A percentile compares a stretch with the other conserved stretches of the same genome.
Evolutionary conservation across 2,329 filamentous ascomycete genomes (phyloP).

Genomic region (Hymenoscyphus fructigenus): DNA sequence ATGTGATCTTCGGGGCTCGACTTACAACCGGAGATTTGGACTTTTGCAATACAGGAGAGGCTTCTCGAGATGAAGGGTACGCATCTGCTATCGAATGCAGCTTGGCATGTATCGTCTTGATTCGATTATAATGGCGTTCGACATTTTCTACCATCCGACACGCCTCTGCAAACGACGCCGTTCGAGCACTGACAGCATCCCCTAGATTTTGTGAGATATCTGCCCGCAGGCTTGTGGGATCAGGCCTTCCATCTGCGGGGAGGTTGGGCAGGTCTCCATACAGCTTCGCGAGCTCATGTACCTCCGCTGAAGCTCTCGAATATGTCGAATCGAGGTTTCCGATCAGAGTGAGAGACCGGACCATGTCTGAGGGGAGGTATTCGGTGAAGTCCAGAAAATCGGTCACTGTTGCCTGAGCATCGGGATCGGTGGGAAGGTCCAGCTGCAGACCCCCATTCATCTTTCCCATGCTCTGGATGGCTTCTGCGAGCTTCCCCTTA

Average conservation of each 20-base stretch:
- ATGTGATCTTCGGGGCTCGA: conserved; percentile 48
- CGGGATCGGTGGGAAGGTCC: conserved; percentile 52
- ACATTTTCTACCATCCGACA: conserved; percentile 64
- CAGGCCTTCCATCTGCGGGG: conserved; percentile 47
- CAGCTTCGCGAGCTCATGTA: conserved; percentile 55
- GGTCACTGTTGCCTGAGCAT: conserved; percentile 67
- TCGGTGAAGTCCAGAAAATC: conserved; percentile 66
- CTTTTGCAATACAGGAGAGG: conserved; percentile 45
- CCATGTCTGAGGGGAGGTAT: conserved; percentile 66
- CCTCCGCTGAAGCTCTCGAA: conserved; percentile 51
- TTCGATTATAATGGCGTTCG: conserved; percentile 59
- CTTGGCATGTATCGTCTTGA: conserved; percentile 58
- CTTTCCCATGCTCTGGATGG: conserved; percentile 35
- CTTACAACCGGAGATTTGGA: conserved; percentile 54
- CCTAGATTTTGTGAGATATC: conserved; percentile 59
- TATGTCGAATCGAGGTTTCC: conserved; percentile 62
- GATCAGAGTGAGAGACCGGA: conserved; percentile 64
- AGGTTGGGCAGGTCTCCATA: conserved; percentile 57
- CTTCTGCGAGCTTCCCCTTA: conserved; percentile 35
- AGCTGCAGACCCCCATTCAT: conserved; percentile 34
- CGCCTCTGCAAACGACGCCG: conserved; percentile 61
- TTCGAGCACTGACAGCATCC: conserved; percentile 54
- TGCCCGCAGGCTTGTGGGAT: conserved; percentile 53
- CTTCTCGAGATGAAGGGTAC: conserved; percentile 51
- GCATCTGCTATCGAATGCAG: conserved; percentile 60